These are phyloP conservation scores for Rutstroemia sp. DNA, from an alignment of 2,329 filamentous ascomycete genomes.

Conservation along the genomic window DNA sequence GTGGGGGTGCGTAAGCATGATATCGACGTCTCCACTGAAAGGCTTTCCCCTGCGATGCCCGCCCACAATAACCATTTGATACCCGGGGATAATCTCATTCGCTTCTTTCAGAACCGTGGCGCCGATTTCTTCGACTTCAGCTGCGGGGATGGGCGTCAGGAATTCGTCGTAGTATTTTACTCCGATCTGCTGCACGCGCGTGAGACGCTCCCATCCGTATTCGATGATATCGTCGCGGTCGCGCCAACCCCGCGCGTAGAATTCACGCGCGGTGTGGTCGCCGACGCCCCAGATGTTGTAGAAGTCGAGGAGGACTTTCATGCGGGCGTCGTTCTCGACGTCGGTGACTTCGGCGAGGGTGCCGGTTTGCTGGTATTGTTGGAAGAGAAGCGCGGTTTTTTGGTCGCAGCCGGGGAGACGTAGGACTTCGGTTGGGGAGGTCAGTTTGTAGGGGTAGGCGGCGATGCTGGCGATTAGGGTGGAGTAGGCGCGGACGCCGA, in stretches of 20 bases:
- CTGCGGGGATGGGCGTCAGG: conserved; percentile 58
- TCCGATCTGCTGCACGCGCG: conserved; percentile 83
- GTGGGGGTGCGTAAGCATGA: conserved; percentile 74
- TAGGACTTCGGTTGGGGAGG: conserved; percentile 33
- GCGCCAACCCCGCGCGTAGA: conserved; percentile 73
- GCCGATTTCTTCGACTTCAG: conserved; percentile 66
- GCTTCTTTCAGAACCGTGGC: conserved; percentile 59
- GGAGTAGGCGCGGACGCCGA: conserved; percentile 80
- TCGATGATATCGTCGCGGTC: conserved; percentile 83
- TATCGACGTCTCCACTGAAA: conserved; percentile 72
- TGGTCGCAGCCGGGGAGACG: conserved; percentile 69
- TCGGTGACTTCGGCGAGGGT: conserved; percentile 55
- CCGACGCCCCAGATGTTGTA: conserved; percentile 91
- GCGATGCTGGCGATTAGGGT: conserved; percentile 76
- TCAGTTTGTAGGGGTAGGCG: conserved; percentile 57
- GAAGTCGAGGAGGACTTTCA: conserved; percentile 62
- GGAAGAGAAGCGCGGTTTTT: conserved; percentile 72
- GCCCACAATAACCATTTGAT: conserved; percentile 56
- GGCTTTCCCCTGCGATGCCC: conserved; percentile 60
- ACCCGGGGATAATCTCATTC: conserved; percentile 47
- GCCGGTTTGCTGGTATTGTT: conserved; percentile 61
- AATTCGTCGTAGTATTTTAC: conserved; percentile 93
- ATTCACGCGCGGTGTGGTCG: conserved; percentile 70
- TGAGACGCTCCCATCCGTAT: conserved; percentile 67
- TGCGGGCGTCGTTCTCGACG: conserved; percentile 53